These are phyloP conservation scores for Aspergillus tubingensis DNA, from an alignment of 2,329 filamentous ascomycete genomes.

Conservation along the genomic window DNA sequence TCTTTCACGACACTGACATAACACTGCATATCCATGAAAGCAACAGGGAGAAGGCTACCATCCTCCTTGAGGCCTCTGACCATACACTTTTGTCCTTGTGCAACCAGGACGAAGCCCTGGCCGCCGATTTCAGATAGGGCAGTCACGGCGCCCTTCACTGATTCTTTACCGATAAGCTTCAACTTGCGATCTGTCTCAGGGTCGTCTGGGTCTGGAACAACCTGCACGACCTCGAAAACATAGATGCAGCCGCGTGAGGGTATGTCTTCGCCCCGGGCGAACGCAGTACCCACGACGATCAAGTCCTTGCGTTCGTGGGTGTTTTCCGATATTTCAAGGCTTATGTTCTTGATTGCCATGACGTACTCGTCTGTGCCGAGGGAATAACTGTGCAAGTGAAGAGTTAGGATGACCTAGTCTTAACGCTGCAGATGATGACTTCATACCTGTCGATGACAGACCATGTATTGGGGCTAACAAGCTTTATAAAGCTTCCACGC, in stretches of 20 bases:
- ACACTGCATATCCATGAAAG: slow-evolving; percentile 96
- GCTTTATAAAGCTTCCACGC: slow-evolving; percentile 71
- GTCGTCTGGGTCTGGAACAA: slow-evolving; percentile 82
- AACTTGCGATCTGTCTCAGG: slow-evolving; percentile 84
- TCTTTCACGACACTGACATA: slow-evolving; percentile 86
- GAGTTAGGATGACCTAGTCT: slow-evolving; percentile 12
- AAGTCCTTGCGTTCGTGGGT: slow-evolving; percentile 84
- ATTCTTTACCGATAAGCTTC: slow-evolving; percentile 84
- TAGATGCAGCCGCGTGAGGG: slow-evolving; percentile 82
- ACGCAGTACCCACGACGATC: slow-evolving; percentile 80
- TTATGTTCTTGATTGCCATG: slow-evolving; percentile 78
- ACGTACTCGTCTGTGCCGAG: slow-evolving; percentile 75
- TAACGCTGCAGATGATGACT: slow-evolving; percentile 7
- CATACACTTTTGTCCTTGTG: slow-evolving; percentile 97
- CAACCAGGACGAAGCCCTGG: slow-evolving; percentile 83
- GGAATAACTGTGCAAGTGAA: slow-evolving; percentile 50
- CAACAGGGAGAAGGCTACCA: slow-evolving; percentile 85
- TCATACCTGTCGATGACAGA: slow-evolving; percentile 70
- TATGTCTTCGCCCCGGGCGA: slow-evolving; percentile 87
- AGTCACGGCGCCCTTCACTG: slow-evolving; percentile 89
- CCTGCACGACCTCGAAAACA: slow-evolving; percentile 87
- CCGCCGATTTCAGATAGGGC: slow-evolving; percentile 80
- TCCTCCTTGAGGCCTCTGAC: slow-evolving; percentile 95
- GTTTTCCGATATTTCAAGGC: slow-evolving; percentile 85
- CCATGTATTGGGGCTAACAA: slow-evolving; percentile 77